phyloP scores from a whole-genome alignment of 129 eudicot species.

The Centaurea solstitialis region DNA sequence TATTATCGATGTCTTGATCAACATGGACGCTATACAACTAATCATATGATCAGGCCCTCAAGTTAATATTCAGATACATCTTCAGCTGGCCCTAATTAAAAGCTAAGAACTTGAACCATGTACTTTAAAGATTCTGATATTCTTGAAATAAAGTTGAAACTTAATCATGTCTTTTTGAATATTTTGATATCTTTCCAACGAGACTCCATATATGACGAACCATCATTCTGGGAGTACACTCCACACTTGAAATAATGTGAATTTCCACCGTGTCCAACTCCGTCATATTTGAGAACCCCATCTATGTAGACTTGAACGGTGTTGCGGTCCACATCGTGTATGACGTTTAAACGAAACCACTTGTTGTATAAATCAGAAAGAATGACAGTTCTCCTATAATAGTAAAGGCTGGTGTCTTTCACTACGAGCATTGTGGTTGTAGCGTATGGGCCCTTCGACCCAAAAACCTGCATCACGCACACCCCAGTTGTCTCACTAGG shows the following conservation, averaged over 20 bases:
- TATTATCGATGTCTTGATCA: background rate
- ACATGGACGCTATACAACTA: background rate
- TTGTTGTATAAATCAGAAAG: slow-evolving; percentile 9
- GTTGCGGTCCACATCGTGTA: slow-evolving; percentile 30
- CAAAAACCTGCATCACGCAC: slow-evolving; percentile 47
- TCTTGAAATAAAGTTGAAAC: background rate
- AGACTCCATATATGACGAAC: slow-evolving; percentile 37
- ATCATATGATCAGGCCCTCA: background rate
- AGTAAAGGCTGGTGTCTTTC: slow-evolving; percentile 17
- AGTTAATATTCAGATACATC: background rate
- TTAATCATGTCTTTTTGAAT: slow-evolving; percentile 6
- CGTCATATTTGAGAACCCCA: slow-evolving; percentile 23
- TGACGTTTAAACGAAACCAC: slow-evolving; percentile 40
- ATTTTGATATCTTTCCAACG: slow-evolving; percentile 36
- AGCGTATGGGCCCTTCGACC: slow-evolving; percentile 32
- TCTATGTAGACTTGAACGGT: slow-evolving; percentile 29
- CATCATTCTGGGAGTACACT: slow-evolving; percentile 22
- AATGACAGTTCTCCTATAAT: slow-evolving; percentile 14
- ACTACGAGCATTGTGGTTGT: slow-evolving; percentile 42
- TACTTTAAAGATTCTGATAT: background rate
- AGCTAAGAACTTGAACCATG: background rate
- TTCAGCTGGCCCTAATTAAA: background rate
- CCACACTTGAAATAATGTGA: slow-evolving; percentile 42
- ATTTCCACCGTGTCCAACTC: slow-evolving; percentile 14
- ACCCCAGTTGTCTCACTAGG: slow-evolving; percentile 32